Conservation (phyloP, 805 yeast species). For the Wickerhamomyces silvicola region DNA sequence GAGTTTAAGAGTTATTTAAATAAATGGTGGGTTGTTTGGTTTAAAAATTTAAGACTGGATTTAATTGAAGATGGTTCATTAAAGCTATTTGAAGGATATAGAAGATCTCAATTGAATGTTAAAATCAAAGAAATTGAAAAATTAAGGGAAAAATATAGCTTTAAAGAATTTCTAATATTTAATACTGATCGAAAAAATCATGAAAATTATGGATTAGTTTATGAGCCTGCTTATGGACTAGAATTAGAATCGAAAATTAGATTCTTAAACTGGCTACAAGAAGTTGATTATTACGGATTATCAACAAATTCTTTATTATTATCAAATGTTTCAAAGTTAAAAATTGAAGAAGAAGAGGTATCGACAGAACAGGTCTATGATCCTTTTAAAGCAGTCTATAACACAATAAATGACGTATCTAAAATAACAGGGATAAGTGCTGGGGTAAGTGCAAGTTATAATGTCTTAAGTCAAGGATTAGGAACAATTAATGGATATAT, state of each 20-base stretch:
- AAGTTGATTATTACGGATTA: slow-evolving; percentile 9
- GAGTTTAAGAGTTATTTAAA: slow-evolving; percentile 14
- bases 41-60: slow-evolving; percentile 20
- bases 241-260: slow-evolving; percentile 5
- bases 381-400: slow-evolving; percentile 20
- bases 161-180: slow-evolving; percentile 18
- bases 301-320: slow-evolving; percentile 8
- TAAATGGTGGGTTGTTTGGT: slow-evolving; percentile 34
- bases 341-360: slow-evolving; percentile 22
- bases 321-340: slow-evolving; percentile 18
- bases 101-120: slow-evolving; percentile 23
- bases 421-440: slow-evolving; percentile 13
- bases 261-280: slow-evolving; percentile 18
- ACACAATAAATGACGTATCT: slow-evolving; percentile 19
- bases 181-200: slow-evolving; percentile 3
- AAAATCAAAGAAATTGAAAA: slow-evolving; percentile 10
- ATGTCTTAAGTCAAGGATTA: slow-evolving; percentile 7
- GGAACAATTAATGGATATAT: slow-evolving; percentile 8
- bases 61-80: slow-evolving; percentile 29
- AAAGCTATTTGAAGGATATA: slow-evolving; percentile 23
- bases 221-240: slow-evolving; percentile 10
- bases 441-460: slow-evolving; percentile 18
- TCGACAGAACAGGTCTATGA: slow-evolving; percentile 12
- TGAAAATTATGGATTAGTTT: slow-evolving; percentile 17
- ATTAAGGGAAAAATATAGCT: slow-evolving; percentile 3